Conservation (phyloP, 768 basidiomycete species). For the Pulveroboletus sp. region DNA sequence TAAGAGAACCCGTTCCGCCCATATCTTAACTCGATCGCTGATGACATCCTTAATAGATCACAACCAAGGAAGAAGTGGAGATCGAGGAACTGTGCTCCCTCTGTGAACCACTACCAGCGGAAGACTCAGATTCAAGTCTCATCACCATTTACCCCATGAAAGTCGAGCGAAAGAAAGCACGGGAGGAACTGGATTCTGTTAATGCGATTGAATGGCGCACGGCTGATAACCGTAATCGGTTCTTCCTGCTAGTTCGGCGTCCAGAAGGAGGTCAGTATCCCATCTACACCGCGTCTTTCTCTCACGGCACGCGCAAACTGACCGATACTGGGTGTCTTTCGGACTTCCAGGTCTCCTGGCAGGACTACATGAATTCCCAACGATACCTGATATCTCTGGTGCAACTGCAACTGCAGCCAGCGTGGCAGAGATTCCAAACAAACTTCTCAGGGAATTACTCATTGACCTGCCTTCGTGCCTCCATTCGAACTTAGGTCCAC, state of each 20-base stretch:
- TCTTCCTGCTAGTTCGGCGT: conserved; percentile 76
- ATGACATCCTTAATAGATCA: background rate
- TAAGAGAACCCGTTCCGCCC: background rate
- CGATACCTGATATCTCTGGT: conserved; percentile 50
- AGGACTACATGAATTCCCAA: conserved; percentile 87
- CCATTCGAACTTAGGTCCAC: conserved; percentile 2
- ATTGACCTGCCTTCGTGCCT: conserved; percentile 23
- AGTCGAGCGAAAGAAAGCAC: conserved; percentile 72
- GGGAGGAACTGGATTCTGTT: conserved; percentile 83
- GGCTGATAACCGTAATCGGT: conserved; percentile 39
- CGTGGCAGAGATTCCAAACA: conserved; percentile 31
- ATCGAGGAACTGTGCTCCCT: conserved; percentile 76
- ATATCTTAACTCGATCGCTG: background rate
- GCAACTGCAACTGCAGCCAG: conserved; percentile 35
- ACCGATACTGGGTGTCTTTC: background rate
- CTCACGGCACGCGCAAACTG: background rate
- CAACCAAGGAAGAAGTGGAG: conserved; percentile 37
- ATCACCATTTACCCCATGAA: conserved; percentile 90
- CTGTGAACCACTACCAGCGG: conserved; percentile 56
- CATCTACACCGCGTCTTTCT: background rate
- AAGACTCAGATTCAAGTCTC: conserved; percentile 10
- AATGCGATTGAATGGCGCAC: conserved; percentile 80
- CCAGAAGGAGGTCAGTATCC: conserved; percentile 70
- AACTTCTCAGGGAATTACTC: conserved; percentile 41
- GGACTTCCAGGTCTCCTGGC: conserved; percentile 72